Evolutionary conservation across 257 asterid genomes (phyloP).

Genomic region (Capsicum pubescens): DNA sequence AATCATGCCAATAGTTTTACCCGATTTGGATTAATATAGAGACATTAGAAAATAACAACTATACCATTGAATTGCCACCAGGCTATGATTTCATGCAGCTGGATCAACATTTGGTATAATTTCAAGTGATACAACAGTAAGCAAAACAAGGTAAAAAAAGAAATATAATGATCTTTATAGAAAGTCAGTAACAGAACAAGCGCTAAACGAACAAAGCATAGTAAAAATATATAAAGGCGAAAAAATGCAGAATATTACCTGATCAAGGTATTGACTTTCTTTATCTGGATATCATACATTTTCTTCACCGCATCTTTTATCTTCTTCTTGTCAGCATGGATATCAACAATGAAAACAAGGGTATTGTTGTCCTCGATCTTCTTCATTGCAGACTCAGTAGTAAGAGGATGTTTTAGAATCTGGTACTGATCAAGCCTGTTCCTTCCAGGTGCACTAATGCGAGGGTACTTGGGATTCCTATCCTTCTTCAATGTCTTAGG

Average conservation of each 20-base stretch:
- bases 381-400: slow-evolving; percentile 30
- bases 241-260: slow-evolving; percentile 39
- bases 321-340: slow-evolving; percentile 40
- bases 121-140: not conserved
- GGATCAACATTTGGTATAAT: not conserved
- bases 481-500: slow-evolving; percentile 54
- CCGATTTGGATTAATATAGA: not conserved
- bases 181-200: not conserved
- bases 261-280: slow-evolving; percentile 60
- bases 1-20: not conserved
- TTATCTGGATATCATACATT: slow-evolving; percentile 41
- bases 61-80: not conserved
- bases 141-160: not conserved
- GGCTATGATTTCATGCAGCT: not conserved
- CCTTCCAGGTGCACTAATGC: slow-evolving; percentile 57
- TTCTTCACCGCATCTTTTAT: slow-evolving; percentile 63
- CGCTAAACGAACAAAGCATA: not conserved
- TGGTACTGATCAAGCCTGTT: slow-evolving; percentile 58
- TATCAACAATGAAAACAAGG: slow-evolving; percentile 58
- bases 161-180: not conserved
- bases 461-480: slow-evolving; percentile 49
- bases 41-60: not conserved
- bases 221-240: not conserved
- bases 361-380: slow-evolving; percentile 59
- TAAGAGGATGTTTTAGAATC: slow-evolving; percentile 49